A percentile compares a stretch with the other conserved stretches of the same genome.
These are phyloP conservation scores for Onygenales sp. DNA, from an alignment of 2,329 filamentous ascomycete genomes.

Conservation along the genomic window DNA sequence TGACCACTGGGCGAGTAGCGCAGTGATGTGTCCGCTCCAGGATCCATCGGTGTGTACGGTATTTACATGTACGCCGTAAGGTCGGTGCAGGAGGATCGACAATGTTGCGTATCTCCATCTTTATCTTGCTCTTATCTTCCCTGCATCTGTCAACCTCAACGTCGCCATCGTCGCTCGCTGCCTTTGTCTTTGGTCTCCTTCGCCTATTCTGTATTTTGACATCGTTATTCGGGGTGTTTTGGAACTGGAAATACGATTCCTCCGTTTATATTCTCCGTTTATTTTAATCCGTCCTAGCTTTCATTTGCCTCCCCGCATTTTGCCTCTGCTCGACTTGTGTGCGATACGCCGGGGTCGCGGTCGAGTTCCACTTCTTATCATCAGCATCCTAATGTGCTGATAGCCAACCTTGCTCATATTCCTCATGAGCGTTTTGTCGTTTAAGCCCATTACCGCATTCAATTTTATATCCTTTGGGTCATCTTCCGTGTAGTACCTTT, in stretches of 20 bases:
- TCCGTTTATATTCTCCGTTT: not conserved
- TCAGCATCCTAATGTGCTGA: not conserved
- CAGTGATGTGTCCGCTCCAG: slow-evolving; percentile 2
- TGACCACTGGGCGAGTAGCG: not conserved
- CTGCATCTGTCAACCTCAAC: not conserved
- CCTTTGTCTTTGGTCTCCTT: not conserved
- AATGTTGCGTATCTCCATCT: not conserved
- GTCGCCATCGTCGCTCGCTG: not conserved
- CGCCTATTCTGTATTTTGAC: not conserved
- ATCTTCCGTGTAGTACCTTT: not conserved
- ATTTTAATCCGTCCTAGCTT: slow-evolving; percentile 1
- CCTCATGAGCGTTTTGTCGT: not conserved
- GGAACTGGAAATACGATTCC: not conserved
- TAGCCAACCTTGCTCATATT: not conserved
- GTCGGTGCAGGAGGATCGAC: not conserved
- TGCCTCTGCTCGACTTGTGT: not conserved
- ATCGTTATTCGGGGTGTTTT: not conserved
- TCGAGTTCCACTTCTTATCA: not conserved
- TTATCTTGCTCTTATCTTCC: not conserved
- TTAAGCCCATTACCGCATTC: not conserved
- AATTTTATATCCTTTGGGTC: not conserved
- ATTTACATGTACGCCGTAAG: not conserved
- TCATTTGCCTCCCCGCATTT: slow-evolving; percentile 1
- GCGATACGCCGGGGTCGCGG: not conserved
- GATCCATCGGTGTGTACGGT: not conserved